Percentiles rank a stretch among this genome's conserved stretches.
Evolutionary conservation across 2,329 filamentous ascomycete genomes (phyloP).

Genomic region (Bipolaris zeicola): DNA sequence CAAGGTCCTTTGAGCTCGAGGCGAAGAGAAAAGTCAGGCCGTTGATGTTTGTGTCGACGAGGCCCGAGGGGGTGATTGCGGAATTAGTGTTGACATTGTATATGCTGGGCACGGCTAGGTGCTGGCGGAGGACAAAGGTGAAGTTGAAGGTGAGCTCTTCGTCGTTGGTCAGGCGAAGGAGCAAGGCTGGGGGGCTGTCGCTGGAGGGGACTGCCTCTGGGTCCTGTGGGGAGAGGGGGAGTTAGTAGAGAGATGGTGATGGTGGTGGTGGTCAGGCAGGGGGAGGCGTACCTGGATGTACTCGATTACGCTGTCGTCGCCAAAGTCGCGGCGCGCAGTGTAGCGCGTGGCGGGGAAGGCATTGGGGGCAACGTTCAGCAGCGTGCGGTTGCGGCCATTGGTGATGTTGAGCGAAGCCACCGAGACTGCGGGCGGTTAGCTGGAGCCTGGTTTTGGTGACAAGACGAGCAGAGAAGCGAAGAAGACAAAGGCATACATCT

Average conservation of each 20-base stretch:
- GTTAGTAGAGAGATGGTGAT: constrained; percentile 13
- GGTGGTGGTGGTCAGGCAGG: background rate
- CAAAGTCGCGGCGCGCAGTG: constrained; percentile 70
- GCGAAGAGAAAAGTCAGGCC: constrained; percentile 93
- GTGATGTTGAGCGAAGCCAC: constrained; percentile 83
- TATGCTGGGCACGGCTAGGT: constrained; percentile 50
- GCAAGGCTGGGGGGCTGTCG: constrained; percentile 67
- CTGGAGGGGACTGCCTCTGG: constrained; percentile 61
- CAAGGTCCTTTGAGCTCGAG: constrained; percentile 82
- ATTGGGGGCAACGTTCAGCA: constrained; percentile 82
- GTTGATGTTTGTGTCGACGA: constrained; percentile 76
- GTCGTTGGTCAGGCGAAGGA: constrained; percentile 85
- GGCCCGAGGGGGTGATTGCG: constrained; percentile 49
- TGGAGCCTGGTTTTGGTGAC: background rate
- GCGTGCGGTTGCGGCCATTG: constrained; percentile 76
- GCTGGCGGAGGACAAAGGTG: constrained; percentile 77
- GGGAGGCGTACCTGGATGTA: constrained; percentile 71
- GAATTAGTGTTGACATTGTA: constrained; percentile 52
- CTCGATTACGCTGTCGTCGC: constrained; percentile 79
- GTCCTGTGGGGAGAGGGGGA: constrained; percentile 63
- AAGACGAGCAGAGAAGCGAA: background rate
- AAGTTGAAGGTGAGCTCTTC: constrained; percentile 94
- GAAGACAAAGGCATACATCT: constrained; percentile 69
- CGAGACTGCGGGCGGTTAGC: constrained; percentile 66
- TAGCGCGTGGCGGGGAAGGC: constrained; percentile 83